Percentiles rank a stretch among this genome's conserved stretches.
phyloP scores from a whole-genome alignment of 768 basidiomycete species.

The Agaricus subrufescens region DNA sequence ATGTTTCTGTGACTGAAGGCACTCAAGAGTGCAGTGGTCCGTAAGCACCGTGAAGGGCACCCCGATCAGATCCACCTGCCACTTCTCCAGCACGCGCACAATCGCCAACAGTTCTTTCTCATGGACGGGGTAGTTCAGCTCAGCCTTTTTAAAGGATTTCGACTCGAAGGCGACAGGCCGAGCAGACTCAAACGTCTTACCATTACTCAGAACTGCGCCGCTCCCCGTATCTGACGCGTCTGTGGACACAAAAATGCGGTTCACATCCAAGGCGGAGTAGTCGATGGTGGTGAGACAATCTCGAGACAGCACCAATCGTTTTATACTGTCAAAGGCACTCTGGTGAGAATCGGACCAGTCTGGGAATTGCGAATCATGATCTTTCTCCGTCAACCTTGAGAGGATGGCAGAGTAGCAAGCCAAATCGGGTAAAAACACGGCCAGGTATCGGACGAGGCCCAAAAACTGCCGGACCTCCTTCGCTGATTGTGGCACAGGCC shows the following conservation, averaged over 20 bases:
- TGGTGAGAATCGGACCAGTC: constrained; percentile 13
- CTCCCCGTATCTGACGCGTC: constrained; percentile 22
- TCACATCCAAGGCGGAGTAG: constrained; percentile 12
- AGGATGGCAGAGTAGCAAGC: constrained; percentile 5
- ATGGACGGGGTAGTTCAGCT: constrained; percentile 29
- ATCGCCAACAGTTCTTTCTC: constrained; percentile 33
- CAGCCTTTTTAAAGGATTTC: constrained; percentile 17
- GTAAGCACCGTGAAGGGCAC: constrained; percentile 21
- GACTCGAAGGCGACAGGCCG: constrained; percentile 28
- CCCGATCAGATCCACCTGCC: constrained; percentile 17
- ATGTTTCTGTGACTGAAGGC: constrained; percentile 23
- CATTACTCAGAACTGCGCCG: constrained; percentile 25
- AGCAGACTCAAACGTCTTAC: constrained; percentile 23
- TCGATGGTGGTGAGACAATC: constrained; percentile 13
- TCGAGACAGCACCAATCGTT: constrained; percentile 6
- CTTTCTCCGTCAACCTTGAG: not conserved
- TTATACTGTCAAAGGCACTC: constrained; percentile 17
- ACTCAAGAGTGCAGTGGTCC: constrained; percentile 30
- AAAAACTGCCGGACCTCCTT: constrained; percentile 10
- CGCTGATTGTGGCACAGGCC: constrained; percentile 14
- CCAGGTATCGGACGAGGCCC: constrained; percentile 11
- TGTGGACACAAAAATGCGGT: constrained; percentile 27
- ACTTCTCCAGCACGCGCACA: constrained; percentile 22
- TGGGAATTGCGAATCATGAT: not conserved
- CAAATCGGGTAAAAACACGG: constrained; percentile 9